A percentile compares a stretch with the other conserved stretches of the same genome.
These are phyloP conservation scores for Apophysomyces ossiformis DNA, from an alignment of 371 early-diverging fungal species.

Conservation along the genomic window DNA sequence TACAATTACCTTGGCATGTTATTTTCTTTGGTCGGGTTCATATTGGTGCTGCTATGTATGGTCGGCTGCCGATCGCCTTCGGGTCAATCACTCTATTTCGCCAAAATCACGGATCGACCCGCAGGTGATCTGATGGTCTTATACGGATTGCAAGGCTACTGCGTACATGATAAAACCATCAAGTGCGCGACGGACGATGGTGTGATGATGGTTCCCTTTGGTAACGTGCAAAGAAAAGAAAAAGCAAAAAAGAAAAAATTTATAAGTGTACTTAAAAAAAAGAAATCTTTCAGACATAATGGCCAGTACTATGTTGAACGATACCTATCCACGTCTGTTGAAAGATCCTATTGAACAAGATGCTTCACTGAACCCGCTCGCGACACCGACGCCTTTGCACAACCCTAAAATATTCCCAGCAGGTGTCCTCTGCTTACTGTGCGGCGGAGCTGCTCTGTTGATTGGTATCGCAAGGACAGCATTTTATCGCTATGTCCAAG, in stretches of 20 bases:
- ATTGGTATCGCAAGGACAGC: constrained; percentile 24
- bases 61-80: constrained; percentile 28
- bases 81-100: constrained; percentile 38
- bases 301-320: constrained; percentile 33
- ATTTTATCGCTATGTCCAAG: constrained; percentile 29
- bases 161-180: constrained; percentile 24
- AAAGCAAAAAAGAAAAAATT: neutral
- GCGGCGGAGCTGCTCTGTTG: constrained; percentile 27
- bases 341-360: constrained; percentile 33
- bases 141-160: constrained; percentile 50
- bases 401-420: constrained; percentile 48
- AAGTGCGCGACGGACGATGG: constrained; percentile 31
- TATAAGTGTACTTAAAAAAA: neutral
- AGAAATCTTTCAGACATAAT: constrained; percentile 29
- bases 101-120: constrained; percentile 32
- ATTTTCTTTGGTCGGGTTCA: constrained; percentile 37
- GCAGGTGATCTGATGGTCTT: constrained; percentile 24
- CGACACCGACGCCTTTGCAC: constrained; percentile 43
- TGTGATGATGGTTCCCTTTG: constrained; percentile 47
- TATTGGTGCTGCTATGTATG: constrained; percentile 41
- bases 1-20: constrained; percentile 35
- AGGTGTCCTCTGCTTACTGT: constrained; percentile 36
- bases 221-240: constrained; percentile 20
- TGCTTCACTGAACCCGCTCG: constrained; percentile 32
- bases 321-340: constrained; percentile 38